phyloP scores from a whole-genome alignment of 2,329 filamentous ascomycete species.

The Corynespora cassiicola region DNA sequence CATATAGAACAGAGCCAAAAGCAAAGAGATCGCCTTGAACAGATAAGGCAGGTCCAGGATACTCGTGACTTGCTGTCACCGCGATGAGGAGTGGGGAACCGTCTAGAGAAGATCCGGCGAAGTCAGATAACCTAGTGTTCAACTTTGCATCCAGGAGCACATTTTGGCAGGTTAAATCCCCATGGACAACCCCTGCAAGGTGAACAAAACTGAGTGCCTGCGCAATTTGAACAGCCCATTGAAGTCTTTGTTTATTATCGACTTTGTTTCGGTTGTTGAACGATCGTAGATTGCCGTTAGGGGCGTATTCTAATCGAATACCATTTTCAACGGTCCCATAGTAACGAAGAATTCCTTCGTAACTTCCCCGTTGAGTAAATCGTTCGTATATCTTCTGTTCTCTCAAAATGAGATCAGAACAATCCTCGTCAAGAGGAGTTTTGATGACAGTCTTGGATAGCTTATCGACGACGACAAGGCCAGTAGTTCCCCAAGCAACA shows the following conservation, averaged over 20 bases:
- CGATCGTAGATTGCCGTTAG: constrained; percentile 1
- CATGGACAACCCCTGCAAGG: constrained; percentile 4
- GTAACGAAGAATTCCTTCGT: constrained; percentile 6
- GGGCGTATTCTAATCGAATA: constrained; percentile 9
- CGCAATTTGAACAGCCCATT: constrained; percentile 6
- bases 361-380: constrained; percentile 1
- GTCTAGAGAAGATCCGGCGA: constrained; percentile 7
- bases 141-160: constrained; percentile 4
- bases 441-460: constrained; percentile 7
- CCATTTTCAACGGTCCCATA: constrained; percentile 3
- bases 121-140: constrained; percentile 8
- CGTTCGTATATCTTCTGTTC: constrained; percentile 8
- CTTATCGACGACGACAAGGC: constrained; percentile 3
- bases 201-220: constrained; percentile 6
- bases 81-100: not conserved
- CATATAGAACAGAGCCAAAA: constrained; percentile 5
- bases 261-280: constrained; percentile 2
- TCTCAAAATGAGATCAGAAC: not conserved
- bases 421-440: constrained; percentile 4
- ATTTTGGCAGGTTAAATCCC: constrained; percentile 8
- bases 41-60: constrained; percentile 1
- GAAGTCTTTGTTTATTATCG: constrained; percentile 1
- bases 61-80: constrained; percentile 1
- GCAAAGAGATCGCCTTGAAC: constrained; percentile 3
- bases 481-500: constrained; percentile 5